A percentile compares a stretch with the other conserved stretches of the same genome.
Evolutionary conservation across 1,139 yeast genomes (phyloP).

Genomic region (Petasospora rhodanensis): DNA sequence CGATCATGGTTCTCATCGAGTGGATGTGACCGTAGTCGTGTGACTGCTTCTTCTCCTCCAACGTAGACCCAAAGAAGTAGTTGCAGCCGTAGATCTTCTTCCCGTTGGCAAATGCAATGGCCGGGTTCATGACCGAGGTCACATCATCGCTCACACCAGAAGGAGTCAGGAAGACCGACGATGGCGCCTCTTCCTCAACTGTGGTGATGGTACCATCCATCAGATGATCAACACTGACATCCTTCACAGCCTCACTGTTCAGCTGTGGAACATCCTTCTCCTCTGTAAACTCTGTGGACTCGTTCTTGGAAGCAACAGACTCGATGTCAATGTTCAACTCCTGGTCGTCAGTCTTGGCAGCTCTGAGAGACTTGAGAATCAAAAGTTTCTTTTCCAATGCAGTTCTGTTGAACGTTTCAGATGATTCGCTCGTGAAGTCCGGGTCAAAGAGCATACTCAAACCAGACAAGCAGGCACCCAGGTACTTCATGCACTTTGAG

Average conservation of each 20-base stretch:
- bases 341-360: conserved; percentile 27
- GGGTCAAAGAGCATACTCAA: conserved; percentile 77
- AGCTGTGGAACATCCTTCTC: conserved; percentile 12
- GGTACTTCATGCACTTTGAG: conserved; percentile 49
- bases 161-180: conserved; percentile 26
- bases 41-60: conserved; percentile 44
- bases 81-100: conserved; percentile 55
- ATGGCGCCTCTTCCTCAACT: conserved; percentile 20
- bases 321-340: conserved; percentile 34
- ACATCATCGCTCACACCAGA: conserved; percentile 27
- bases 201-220: conserved; percentile 7
- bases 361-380: conserved; percentile 31
- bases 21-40: conserved; percentile 60
- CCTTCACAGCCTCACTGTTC: conserved; percentile 2
- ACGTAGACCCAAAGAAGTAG: conserved; percentile 39
- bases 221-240: conserved; percentile 3
- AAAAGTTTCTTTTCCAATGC: conserved; percentile 29
- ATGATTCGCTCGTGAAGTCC: conserved; percentile 30
- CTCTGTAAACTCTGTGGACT: conserved; percentile 28
- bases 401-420: conserved; percentile 17
- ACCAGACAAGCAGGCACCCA: conserved; percentile 68
- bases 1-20: conserved; percentile 56
- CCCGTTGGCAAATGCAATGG: conserved; percentile 48
- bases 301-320: conserved; percentile 24
- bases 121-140: conserved; percentile 25